phyloP scores from a whole-genome alignment of 768 basidiomycete species.

The Neoboletus magnificus region DNA sequence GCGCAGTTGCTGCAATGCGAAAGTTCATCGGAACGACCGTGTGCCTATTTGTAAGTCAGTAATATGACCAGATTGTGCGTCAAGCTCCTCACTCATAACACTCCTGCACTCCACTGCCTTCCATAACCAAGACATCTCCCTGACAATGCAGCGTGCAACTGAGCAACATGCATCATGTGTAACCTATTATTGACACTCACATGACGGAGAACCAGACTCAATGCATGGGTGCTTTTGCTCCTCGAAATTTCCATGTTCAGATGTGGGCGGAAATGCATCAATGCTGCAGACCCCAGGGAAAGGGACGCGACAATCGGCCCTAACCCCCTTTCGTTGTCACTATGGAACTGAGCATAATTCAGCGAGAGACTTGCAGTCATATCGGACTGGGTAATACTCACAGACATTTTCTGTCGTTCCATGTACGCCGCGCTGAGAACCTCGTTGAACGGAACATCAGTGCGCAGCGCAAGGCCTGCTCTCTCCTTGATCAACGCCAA shows the following conservation, averaged over 20 bases:
- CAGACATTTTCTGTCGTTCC: slow-evolving; percentile 83
- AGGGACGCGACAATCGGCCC: slow-evolving; percentile 73
- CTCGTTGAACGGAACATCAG: slow-evolving; percentile 60
- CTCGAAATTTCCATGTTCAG: slow-evolving; percentile 34
- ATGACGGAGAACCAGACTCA: slow-evolving; percentile 64
- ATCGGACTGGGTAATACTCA: slow-evolving; percentile 32
- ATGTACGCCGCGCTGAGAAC: slow-evolving; percentile 81
- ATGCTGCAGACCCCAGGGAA: slow-evolving; percentile 71
- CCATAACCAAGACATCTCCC: slow-evolving; percentile 81
- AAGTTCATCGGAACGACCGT: slow-evolving; percentile 73
- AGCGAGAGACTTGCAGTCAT: neutral
- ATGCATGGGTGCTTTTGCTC: slow-evolving; percentile 30
- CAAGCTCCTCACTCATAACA: slow-evolving; percentile 59
- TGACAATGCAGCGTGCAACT: slow-evolving; percentile 27
- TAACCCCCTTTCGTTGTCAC: slow-evolving; percentile 70
- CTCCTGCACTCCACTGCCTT: slow-evolving; percentile 62
- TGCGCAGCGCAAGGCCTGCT: slow-evolving; percentile 43
- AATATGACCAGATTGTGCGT: neutral
- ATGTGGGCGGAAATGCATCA: slow-evolving; percentile 73
- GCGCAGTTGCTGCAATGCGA: slow-evolving; percentile 77
- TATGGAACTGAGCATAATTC: slow-evolving; percentile 59
- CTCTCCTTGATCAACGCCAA: slow-evolving; percentile 57
- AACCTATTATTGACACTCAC: slow-evolving; percentile 36
- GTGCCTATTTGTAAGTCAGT: slow-evolving; percentile 46
- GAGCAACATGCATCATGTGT: slow-evolving; percentile 1